Evolutionary conservation across 805 yeast species (phyloP).

Genomic region (Candida nitratophila): DNA sequence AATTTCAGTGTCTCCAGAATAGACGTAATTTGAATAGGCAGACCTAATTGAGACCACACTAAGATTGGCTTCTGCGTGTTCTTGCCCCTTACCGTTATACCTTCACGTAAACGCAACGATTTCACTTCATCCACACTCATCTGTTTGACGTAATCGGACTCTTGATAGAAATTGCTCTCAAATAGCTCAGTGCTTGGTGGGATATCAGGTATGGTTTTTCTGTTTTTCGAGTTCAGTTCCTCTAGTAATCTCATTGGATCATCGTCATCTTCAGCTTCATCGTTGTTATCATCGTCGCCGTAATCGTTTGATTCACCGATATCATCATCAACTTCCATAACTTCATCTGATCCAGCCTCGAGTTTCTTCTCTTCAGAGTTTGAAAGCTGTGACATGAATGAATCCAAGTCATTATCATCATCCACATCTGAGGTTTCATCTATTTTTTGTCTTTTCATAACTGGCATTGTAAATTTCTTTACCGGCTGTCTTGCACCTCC

Average conservation of each 20-base stretch:
- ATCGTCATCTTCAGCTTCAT: slow-evolving; percentile 26
- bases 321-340: slow-evolving; percentile 1
- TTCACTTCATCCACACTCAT: slow-evolving; percentile 51
- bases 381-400: slow-evolving; percentile 4
- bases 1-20: slow-evolving; percentile 48
- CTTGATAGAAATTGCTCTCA: slow-evolving; percentile 54
- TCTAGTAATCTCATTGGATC: slow-evolving; percentile 30
- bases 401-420: slow-evolving; percentile 20
- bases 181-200: slow-evolving; percentile 45
- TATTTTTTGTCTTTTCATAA: neutral
- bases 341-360: neutral
- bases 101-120: slow-evolving; percentile 48
- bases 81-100: slow-evolving; percentile 59
- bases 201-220: slow-evolving; percentile 43
- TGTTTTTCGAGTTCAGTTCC: slow-evolving; percentile 36
- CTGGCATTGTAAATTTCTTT: neutral
- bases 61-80: slow-evolving; percentile 57
- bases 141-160: slow-evolving; percentile 43
- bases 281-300: slow-evolving; percentile 6
- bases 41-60: slow-evolving; percentile 77
- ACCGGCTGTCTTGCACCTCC: neutral
- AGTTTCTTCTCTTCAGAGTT: slow-evolving; percentile 2
- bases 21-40: slow-evolving; percentile 51
- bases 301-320: slow-evolving; percentile 24
- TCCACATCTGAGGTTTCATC: neutral